phyloP scores from a whole-genome alignment of 768 basidiomycete genomes.

The Pholiota microspora region DNA sequence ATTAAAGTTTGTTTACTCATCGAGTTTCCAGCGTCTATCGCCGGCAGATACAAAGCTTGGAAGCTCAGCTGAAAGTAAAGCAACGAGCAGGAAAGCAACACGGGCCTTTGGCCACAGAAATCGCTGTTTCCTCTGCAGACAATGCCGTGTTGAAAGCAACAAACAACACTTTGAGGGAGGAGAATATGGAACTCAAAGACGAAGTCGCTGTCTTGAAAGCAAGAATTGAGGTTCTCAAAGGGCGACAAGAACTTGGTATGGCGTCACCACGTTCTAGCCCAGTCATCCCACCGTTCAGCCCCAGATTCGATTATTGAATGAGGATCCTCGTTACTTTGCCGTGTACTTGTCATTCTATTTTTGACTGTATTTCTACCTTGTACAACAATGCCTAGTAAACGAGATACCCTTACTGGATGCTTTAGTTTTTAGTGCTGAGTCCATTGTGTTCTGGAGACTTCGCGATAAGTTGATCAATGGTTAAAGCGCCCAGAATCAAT shows the following conservation, averaged over 20 bases:
- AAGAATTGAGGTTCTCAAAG: slow-evolving; percentile 67
- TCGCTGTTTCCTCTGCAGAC: slow-evolving; percentile 44
- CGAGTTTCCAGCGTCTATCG: slow-evolving; percentile 44
- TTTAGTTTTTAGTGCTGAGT: background rate
- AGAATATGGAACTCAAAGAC: slow-evolving; percentile 48
- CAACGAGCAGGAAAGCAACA: slow-evolving; percentile 35
- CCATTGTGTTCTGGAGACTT: slow-evolving; percentile 5
- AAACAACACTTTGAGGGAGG: slow-evolving; percentile 54
- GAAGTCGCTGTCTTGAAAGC: slow-evolving; percentile 61
- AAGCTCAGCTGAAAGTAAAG: slow-evolving; percentile 52
- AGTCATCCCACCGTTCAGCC: slow-evolving; percentile 17
- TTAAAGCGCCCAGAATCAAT: slow-evolving; percentile 1
- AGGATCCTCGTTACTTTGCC: background rate
- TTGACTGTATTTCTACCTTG: background rate
- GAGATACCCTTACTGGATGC: background rate
- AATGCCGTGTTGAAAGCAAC: slow-evolving; percentile 42
- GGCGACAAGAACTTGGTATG: slow-evolving; percentile 34
- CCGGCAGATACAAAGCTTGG: slow-evolving; percentile 60
- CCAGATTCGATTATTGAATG: background rate
- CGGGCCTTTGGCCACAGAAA: slow-evolving; percentile 34
- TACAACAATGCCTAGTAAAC: background rate
- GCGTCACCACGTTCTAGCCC: slow-evolving; percentile 48
- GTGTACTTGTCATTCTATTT: background rate
- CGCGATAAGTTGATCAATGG: slow-evolving; percentile 9
- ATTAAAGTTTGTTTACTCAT: slow-evolving; percentile 4